A percentile compares a stretch with the other conserved stretches of the same genome.
Conservation (phyloP, 306 rosid genomes). For the Lathyrus tuberosus region DNA sequence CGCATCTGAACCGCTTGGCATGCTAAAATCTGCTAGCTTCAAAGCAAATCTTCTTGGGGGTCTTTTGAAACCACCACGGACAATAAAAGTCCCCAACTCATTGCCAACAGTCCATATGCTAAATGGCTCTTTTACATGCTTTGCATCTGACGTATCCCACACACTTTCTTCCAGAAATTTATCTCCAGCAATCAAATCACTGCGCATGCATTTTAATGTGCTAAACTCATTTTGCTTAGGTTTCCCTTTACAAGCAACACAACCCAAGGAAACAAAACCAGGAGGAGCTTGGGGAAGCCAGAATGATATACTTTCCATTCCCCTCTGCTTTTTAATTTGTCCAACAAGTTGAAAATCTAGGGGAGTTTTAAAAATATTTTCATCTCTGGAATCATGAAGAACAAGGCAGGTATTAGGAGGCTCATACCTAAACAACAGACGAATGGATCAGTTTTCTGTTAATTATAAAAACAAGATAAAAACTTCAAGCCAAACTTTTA, state of each 20-base stretch:
- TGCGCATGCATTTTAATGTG: constrained; percentile 80
- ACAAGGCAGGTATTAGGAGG: constrained; percentile 86
- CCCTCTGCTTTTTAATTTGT: constrained; percentile 82
- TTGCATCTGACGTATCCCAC: constrained; percentile 91
- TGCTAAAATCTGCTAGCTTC: constrained; percentile 70
- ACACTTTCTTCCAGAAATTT: constrained; percentile 80
- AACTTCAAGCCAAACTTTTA: constrained; percentile 15
- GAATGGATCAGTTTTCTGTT: constrained; percentile 19
- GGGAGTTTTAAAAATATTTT: constrained; percentile 71
- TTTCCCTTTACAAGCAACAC: constrained; percentile 77
- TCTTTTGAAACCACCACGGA: constrained; percentile 77
- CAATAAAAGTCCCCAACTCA: constrained; percentile 87
- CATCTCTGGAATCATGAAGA: constrained; percentile 74
- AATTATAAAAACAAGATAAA: constrained; percentile 27
- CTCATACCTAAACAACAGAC: constrained; percentile 68
- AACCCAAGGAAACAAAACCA: constrained; percentile 91
- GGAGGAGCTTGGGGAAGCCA: constrained; percentile 98
- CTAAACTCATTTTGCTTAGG: constrained; percentile 77
- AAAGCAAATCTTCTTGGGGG: constrained; percentile 95
- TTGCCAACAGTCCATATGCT: constrained; percentile 86
- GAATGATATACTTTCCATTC: constrained; percentile 76
- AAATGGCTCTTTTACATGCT: constrained; percentile 61
- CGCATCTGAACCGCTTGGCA: constrained; percentile 72
- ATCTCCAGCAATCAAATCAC: constrained; percentile 85
- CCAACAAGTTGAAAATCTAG: constrained; percentile 83